Conservation (phyloP, 768 basidiomycete genomes). For the Sarcomyxa edulis region DNA sequence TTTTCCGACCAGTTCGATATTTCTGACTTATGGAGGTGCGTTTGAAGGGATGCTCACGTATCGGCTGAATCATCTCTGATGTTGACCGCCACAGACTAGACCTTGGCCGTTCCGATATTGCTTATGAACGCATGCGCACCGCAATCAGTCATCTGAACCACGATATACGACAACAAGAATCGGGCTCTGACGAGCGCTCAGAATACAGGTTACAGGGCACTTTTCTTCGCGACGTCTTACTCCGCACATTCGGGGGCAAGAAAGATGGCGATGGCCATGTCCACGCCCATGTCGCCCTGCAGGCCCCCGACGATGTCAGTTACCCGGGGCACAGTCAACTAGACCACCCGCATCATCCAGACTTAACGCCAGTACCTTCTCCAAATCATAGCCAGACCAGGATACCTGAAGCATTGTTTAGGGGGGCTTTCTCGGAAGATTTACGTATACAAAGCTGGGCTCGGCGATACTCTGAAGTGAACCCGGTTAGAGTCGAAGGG, state of each 20-base stretch:
- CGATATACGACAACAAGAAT: slow-evolving; percentile 43
- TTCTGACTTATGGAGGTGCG: slow-evolving; percentile 45
- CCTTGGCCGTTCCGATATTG: slow-evolving; percentile 60
- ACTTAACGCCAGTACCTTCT: slow-evolving; percentile 8
- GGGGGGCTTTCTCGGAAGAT: slow-evolving; percentile 65
- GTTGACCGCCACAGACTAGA: slow-evolving; percentile 39
- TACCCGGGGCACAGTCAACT: slow-evolving; percentile 31
- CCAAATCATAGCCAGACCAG: no score
- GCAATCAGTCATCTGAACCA: slow-evolving; percentile 56
- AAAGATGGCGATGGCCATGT: slow-evolving; percentile 18
- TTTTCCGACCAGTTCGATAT: slow-evolving; percentile 46
- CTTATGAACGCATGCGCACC: slow-evolving; percentile 61
- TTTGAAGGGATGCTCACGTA: neutral
- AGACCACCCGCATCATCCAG: slow-evolving; percentile 22
- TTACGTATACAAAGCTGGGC: slow-evolving; percentile 82
- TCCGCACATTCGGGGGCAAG: slow-evolving; percentile 46
- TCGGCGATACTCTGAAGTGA: slow-evolving; percentile 48
- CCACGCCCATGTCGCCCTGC: slow-evolving; percentile 27
- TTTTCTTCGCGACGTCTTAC: slow-evolving; percentile 61
- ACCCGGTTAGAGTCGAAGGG: slow-evolving; percentile 67
- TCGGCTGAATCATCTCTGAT: neutral
- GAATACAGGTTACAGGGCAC: slow-evolving; percentile 68
- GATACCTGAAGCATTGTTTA: no score
- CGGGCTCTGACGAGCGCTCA: slow-evolving; percentile 17
- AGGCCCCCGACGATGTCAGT: slow-evolving; percentile 31